Evolutionary conservation across 176 grass and related monocot genomes (phyloP).

Genomic region (Alloteropsis semialata): DNA sequence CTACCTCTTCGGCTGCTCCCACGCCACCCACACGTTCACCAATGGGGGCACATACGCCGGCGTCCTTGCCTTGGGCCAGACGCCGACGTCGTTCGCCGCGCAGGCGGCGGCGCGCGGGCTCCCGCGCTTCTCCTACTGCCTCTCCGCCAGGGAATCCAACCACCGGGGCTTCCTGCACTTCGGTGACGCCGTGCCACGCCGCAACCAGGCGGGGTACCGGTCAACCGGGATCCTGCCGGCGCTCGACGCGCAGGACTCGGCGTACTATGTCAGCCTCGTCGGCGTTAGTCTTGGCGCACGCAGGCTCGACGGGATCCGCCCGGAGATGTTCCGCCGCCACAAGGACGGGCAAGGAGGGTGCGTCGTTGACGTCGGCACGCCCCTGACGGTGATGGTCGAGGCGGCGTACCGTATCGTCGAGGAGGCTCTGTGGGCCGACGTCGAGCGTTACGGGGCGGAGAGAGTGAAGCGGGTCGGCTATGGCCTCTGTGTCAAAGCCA

Average conservation of each 20-base stretch:
- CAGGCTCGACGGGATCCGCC: background rate
- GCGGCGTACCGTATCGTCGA: background rate
- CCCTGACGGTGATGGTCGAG: background rate
- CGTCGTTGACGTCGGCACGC: background rate
- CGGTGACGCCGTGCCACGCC: background rate
- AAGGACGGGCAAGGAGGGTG: background rate
- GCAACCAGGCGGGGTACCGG: too few species aligned
- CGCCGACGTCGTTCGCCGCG: background rate
- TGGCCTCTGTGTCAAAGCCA: background rate
- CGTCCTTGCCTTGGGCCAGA: background rate
- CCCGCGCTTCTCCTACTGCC: background rate
- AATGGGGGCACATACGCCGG: background rate
- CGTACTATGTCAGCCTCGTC: background rate
- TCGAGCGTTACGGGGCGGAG: background rate
- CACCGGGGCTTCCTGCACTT: background rate
- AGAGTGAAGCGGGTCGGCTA: background rate
- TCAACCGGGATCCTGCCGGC: background rate
- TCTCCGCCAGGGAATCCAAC: background rate
- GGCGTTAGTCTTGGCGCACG: background rate
- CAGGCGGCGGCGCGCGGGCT: background rate
- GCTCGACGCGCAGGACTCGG: background rate
- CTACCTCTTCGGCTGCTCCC: background rate
- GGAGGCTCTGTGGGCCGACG: background rate
- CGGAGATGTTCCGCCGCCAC: background rate
- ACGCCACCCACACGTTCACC: background rate